Evolutionary conservation across 2,329 filamentous ascomycete genomes (phyloP).

Genomic region (Alternaria tenuissima): DNA sequence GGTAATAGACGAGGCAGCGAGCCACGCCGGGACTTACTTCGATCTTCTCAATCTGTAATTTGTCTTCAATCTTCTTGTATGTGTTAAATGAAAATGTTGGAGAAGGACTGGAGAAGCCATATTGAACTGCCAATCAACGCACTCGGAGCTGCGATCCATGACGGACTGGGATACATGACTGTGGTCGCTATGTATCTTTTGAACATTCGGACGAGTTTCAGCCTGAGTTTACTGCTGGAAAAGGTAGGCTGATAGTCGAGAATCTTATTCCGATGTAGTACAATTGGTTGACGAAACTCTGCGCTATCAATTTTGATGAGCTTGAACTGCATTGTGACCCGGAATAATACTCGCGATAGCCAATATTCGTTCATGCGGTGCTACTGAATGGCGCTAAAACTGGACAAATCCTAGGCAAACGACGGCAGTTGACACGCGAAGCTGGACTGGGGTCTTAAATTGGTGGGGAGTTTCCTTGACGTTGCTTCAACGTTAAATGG

Average conservation of each 20-base stretch:
- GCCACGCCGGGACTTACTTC: conserved; percentile 19
- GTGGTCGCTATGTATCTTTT: conserved; percentile 22
- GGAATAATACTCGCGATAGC: conserved; percentile 25
- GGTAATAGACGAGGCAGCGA: conserved; percentile 21
- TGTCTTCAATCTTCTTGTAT: conserved; percentile 32
- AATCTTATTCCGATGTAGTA: conserved; percentile 17
- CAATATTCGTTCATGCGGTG: conserved; percentile 18
- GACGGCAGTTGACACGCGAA: conserved; percentile 29
- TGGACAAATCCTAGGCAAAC: conserved; percentile 1
- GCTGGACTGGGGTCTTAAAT: conserved; percentile 4
- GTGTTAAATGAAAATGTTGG: conserved; percentile 36
- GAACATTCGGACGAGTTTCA: conserved; percentile 35
- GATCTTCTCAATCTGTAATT: conserved; percentile 28
- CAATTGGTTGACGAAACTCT: conserved; percentile 23
- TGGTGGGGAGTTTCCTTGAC: conserved; percentile 17
- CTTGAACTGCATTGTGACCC: conserved; percentile 25
- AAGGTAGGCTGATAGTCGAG: conserved; percentile 26
- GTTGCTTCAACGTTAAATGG: conserved; percentile 17
- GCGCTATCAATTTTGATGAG: conserved; percentile 38
- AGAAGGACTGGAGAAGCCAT: conserved; percentile 17
- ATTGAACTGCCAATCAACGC: conserved; percentile 34
- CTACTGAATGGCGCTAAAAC: conserved; percentile 15
- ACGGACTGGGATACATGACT: conserved; percentile 23
- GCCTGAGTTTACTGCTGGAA: conserved; percentile 29
- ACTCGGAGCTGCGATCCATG: conserved; percentile 28